phyloP scores from a whole-genome alignment of 2,329 filamentous ascomycete genomes.

The Aspergillus sp. region DNA sequence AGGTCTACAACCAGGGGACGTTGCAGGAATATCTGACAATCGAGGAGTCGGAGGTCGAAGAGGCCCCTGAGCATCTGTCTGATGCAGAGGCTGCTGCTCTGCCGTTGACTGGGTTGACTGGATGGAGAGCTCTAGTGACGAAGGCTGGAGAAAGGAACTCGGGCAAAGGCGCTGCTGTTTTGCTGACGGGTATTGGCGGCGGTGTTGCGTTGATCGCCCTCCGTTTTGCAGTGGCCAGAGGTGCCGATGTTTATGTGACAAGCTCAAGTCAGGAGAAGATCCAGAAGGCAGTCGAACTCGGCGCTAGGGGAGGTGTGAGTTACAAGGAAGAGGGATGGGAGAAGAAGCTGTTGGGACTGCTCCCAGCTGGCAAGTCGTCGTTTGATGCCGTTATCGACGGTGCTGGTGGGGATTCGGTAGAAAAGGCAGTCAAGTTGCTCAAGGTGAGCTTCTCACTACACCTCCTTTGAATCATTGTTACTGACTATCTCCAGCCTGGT shows the following conservation, averaged over 20 bases:
- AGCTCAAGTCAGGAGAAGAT: slow-evolving; percentile 73
- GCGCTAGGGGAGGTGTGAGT: slow-evolving; percentile 74
- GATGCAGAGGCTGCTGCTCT: slow-evolving; percentile 75
- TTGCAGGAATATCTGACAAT: slow-evolving; percentile 70
- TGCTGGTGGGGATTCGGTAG: slow-evolving; percentile 79
- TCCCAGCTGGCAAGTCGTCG: slow-evolving; percentile 62
- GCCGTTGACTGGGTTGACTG: slow-evolving; percentile 80
- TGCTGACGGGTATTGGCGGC: slow-evolving; percentile 88
- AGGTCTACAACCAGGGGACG: slow-evolving; percentile 61
- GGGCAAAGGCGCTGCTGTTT: slow-evolving; percentile 62
- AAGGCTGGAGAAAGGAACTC: slow-evolving; percentile 62
- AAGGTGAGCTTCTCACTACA: slow-evolving; percentile 45
- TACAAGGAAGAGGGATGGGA: slow-evolving; percentile 82
- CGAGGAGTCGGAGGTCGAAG: slow-evolving; percentile 67
- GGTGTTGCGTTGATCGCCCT: slow-evolving; percentile 81
- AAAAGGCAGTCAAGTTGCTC: slow-evolving; percentile 62
- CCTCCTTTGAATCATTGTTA: slow-evolving; percentile 4
- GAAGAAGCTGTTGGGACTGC: slow-evolving; percentile 57
- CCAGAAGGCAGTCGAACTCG: slow-evolving; percentile 62
- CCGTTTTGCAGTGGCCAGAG: slow-evolving; percentile 70
- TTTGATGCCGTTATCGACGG: slow-evolving; percentile 87
- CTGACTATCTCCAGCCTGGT: slow-evolving; percentile 49
- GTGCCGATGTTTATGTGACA: slow-evolving; percentile 76
- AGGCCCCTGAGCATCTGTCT: slow-evolving; percentile 66
- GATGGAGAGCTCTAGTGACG: slow-evolving; percentile 76